phyloP scores from a whole-genome alignment of 192 early-diverging fungal species.

The Paraglomus brasilianum region DNA sequence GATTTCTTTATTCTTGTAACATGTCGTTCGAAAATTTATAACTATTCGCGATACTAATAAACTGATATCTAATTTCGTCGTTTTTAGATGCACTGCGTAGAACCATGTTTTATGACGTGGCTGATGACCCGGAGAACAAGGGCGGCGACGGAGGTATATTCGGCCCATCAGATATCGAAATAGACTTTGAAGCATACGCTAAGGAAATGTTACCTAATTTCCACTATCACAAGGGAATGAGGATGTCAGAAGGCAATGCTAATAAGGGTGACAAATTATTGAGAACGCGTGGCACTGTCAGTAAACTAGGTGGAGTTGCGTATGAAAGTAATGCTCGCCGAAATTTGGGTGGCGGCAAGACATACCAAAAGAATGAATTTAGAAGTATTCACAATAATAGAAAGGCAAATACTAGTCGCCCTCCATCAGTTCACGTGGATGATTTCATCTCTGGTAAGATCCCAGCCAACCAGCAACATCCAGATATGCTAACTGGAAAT shows the following conservation, averaged over 20 bases:
- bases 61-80: too few species aligned
- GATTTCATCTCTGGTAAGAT: constrained; percentile 36
- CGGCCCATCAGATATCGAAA: constrained; percentile 22
- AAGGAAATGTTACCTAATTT: constrained; percentile 35
- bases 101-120: constrained; percentile 29
- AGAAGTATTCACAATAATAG: constrained; percentile 35
- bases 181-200: constrained; percentile 30
- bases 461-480: constrained; percentile 30
- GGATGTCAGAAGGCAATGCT: constrained; percentile 12
- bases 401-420: constrained; percentile 37
- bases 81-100: too few species aligned
- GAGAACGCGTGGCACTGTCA: constrained; percentile 15
- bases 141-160: constrained; percentile 27
- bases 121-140: constrained; percentile 27
- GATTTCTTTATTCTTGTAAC: too few species aligned
- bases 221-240: constrained; percentile 31
- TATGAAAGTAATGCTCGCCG: constrained; percentile 33
- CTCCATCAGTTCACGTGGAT: constrained; percentile 40
- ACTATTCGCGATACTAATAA: too few species aligned
- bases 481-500: constrained; percentile 18
- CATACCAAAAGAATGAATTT: constrained; percentile 39
- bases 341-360: constrained; percentile 38
- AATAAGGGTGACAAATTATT: constrained; percentile 19
- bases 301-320: constrained; percentile 29
- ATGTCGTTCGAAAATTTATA: too few species aligned